Conservation (phyloP, 2,329 filamentous ascomycete species). For the Aureobasidium mangrovei region DNA sequence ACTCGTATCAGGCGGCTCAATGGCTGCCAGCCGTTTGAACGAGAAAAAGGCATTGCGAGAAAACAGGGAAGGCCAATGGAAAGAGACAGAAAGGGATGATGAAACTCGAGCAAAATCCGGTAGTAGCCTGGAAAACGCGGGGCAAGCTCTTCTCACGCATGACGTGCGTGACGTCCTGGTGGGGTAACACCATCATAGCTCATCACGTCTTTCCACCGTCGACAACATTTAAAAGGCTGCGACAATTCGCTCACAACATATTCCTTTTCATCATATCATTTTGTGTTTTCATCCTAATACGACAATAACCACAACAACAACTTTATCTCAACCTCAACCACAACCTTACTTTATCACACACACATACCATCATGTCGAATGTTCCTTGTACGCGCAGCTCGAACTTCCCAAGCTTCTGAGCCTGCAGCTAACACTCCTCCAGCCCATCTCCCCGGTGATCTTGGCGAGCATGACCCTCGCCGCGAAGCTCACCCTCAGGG, state of each 20-base stretch:
- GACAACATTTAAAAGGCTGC: neutral
- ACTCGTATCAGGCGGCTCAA: no score
- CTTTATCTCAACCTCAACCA: neutral
- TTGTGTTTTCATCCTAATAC: neutral
- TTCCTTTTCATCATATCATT: constrained; percentile 5
- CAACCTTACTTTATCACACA: neutral
- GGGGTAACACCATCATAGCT: constrained; percentile 9
- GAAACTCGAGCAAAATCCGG: no score
- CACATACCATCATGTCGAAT: constrained; percentile 8
- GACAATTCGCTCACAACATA: neutral
- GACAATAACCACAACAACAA: neutral
- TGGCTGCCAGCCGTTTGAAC: no score
- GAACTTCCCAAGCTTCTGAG: neutral
- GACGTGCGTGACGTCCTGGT: neutral
- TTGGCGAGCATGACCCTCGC: constrained; percentile 11
- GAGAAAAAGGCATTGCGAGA: no score
- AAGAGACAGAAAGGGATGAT: no score
- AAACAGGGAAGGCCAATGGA: no score
- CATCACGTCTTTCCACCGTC: neutral
- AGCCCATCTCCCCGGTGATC: constrained; percentile 13
- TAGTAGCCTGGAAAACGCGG: no score
- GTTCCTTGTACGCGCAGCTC: constrained; percentile 4
- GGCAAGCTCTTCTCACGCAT: no score
- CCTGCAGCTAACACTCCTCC: neutral
- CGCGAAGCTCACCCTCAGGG: constrained; percentile 8